phyloP scores from a whole-genome alignment of 139 green algal species.

The Edaphochlamys debaryana region DNA sequence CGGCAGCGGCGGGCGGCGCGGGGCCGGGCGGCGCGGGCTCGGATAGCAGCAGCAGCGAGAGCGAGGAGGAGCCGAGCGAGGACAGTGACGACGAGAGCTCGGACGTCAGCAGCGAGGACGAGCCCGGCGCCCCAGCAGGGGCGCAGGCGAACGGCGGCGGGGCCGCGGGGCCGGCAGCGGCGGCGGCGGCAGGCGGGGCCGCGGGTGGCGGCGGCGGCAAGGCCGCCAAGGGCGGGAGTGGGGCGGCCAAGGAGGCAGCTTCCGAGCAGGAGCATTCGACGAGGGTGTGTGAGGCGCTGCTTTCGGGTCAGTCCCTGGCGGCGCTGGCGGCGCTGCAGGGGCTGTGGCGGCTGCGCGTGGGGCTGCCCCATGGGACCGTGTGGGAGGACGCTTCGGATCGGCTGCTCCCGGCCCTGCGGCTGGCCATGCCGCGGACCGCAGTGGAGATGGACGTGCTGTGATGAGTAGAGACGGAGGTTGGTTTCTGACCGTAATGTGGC shows the following conservation, averaged over 20 bases:
- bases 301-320: not conserved
- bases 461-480: too few relatives aligned
- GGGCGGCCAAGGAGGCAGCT: too few relatives aligned
- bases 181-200: too few relatives aligned
- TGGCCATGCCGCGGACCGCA: conserved; percentile 7
- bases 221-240: not conserved
- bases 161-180: too few relatives aligned
- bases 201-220: too few relatives aligned
- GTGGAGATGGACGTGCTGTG: conserved; percentile 37
- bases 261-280: not conserved
- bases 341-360: conserved; percentile 35
- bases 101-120: not conserved
- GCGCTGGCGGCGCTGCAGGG: conserved; percentile 31
- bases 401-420: conserved; percentile 21
- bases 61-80: not conserved
- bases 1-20: not conserved
- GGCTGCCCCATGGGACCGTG: conserved; percentile 18
- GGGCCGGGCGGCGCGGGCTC: not conserved
- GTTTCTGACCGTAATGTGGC: too few relatives aligned
- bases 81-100: not conserved
- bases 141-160: too few relatives aligned
- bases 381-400: conserved; percentile 19
- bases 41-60: not conserved
- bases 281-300: not conserved
- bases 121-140: too few relatives aligned